Base-by-base conservation (phyloP, 1,284 basidiomycete species). In the Trichosporon inkin region DNA sequence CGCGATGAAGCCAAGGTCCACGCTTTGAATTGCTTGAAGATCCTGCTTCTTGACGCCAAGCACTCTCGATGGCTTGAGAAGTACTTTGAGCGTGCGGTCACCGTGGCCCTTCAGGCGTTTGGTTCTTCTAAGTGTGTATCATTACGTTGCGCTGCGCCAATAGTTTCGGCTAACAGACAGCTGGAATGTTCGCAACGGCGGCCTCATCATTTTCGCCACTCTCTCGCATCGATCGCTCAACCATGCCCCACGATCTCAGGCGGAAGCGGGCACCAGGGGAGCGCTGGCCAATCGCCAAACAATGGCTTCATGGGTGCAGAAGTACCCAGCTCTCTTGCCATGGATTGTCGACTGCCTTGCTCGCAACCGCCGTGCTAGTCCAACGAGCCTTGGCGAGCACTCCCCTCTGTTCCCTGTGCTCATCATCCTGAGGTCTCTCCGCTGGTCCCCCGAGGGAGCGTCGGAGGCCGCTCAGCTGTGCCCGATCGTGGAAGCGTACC, bases 181-280 rank as follows among this genome's bases (percentile, higher is more conserved):
- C 63, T 79, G 78, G 78, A 78, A 75, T 54, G 76, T 79, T 1
- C 67, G 75, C 7, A 79, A 79, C 57, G 74, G 75, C 39, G 76
- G 74, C 10, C 60, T 78, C 6, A 72, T 79, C 53, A 67, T 79
- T 3, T 76, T 78, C 60, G 74, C 76, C 0, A 73, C 75, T 0
- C 62, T 78, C 16, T 67, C 75, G 1, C 70, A 74, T 51, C 70
- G 75, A 13, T 71, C 71, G 19, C 64, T 77, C 22, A 63, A 61
- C 2, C 44, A 49, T 22, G 66, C 70, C 13, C 58, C 63, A 1
- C 58, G 68, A 41, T 64, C 67, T 10, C 71, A 73, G 53, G 71
- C 70, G 44, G 65, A 62, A 37, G 71, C 61, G 35, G 67, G 59
- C 28, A 70, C 67, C 10, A 61, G 67, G 19, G 60, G 62, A n/a